These are phyloP conservation scores for Rubia yunnanensis DNA, from an alignment of 257 asterid genomes.

Conservation along the genomic window DNA sequence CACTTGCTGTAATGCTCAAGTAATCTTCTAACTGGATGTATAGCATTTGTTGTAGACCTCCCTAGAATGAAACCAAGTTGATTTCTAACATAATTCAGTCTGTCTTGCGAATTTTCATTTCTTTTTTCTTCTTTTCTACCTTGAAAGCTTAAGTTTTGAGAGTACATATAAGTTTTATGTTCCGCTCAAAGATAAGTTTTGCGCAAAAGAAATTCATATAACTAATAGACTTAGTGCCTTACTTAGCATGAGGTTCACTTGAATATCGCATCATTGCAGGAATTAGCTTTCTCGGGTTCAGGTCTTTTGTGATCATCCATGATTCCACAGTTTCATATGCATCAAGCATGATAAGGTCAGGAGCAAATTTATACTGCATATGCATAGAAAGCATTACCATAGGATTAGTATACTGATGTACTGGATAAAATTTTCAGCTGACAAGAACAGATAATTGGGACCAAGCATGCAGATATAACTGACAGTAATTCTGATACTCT, in stretches of 20 bases:
- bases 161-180: not conserved
- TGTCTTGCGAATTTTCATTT: not conserved
- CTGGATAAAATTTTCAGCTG: constrained; percentile 6
- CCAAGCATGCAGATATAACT: constrained; percentile 10
- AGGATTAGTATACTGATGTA: constrained; percentile 6
- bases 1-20: not conserved
- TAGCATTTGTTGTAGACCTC: not conserved
- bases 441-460: constrained; percentile 2
- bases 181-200: constrained; percentile 2
- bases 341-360: constrained; percentile 95
- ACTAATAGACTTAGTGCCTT: constrained; percentile 28
- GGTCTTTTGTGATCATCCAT: constrained; percentile 86
- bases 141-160: not conserved
- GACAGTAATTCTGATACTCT: constrained; percentile 10
- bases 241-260: constrained; percentile 95
- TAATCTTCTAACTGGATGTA: not conserved
- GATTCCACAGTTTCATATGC: constrained; percentile 99
- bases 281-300: constrained; percentile 90
- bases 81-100: not conserved
- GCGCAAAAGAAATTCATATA: constrained; percentile 10
- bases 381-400: constrained; percentile 13
- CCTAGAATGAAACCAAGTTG: not conserved
- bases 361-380: constrained; percentile 94
- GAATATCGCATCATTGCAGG: constrained; percentile 99
- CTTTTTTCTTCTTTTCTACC: not conserved